Percentiles rank a stretch among this genome's conserved stretches.
Evolutionary conservation across 2,329 filamentous ascomycete genomes (phyloP).

Genomic region (Xylariales sp.): DNA sequence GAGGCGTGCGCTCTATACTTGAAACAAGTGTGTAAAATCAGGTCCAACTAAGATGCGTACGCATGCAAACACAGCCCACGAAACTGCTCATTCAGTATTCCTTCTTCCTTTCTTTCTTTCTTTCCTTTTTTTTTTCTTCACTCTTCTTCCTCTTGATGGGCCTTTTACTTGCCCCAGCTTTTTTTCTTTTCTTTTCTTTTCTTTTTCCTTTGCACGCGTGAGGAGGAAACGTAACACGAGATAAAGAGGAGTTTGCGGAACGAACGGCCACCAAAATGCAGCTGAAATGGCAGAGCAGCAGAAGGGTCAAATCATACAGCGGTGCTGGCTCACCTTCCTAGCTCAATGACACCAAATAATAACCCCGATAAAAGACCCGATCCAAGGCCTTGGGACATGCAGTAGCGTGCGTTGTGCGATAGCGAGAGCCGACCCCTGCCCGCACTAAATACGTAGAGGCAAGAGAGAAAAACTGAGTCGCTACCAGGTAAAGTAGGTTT

Average conservation of each 20-base stretch:
- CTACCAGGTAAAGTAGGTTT: background rate
- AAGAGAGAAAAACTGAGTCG: conserved; percentile 1
- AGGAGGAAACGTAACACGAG: conserved; percentile 12
- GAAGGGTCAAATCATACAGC: conserved; percentile 41
- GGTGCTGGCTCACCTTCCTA: conserved; percentile 50
- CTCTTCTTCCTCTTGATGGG: conserved; percentile 45
- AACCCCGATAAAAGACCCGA: conserved; percentile 26
- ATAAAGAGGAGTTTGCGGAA: conserved; percentile 24
- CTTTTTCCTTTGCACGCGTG: conserved; percentile 47
- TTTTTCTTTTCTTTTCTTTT: conserved; percentile 34
- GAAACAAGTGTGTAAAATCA: conserved; percentile 22
- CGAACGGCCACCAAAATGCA: conserved; percentile 21
- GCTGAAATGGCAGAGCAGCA: conserved; percentile 29
- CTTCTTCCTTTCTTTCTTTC: conserved; percentile 50
- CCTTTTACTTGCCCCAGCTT: conserved; percentile 57
- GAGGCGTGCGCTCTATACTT: conserved; percentile 41
- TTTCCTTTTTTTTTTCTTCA: conserved; percentile 43
- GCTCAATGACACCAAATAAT: conserved; percentile 31
- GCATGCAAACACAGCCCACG: conserved; percentile 25
- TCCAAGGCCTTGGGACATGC: conserved; percentile 22
- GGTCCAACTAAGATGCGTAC: conserved; percentile 30
- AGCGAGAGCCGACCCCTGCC: conserved; percentile 2
- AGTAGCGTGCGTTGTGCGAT: conserved; percentile 5
- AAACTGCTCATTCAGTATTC: conserved; percentile 3
- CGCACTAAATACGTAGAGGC: background rate